A percentile compares a stretch with the other conserved stretches of the same genome.
Evolutionary conservation across 2,329 filamentous ascomycete species (phyloP).

Genomic region (Penicillium sp.): DNA sequence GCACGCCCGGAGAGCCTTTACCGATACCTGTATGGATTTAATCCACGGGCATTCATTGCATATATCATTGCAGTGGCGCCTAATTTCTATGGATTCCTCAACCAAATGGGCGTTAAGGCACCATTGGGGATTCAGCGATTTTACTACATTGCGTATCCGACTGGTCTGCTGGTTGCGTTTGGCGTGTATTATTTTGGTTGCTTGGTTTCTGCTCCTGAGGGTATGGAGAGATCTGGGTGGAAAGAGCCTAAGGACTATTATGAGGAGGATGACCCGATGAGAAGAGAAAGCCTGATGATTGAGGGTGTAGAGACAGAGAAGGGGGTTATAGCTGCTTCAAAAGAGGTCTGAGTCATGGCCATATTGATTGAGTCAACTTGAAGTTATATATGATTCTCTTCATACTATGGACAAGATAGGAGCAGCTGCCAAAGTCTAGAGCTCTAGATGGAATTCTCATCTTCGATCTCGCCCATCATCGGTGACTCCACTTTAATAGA

Average conservation of each 20-base stretch:
- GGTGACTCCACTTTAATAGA: no score
- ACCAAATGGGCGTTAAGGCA: conserved; percentile 40
- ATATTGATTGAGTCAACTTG: not conserved
- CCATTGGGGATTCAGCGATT: conserved; percentile 41
- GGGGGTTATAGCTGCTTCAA: not conserved
- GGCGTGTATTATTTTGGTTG: conserved; percentile 15
- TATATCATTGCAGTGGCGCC: conserved; percentile 29
- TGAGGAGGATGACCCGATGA: conserved; percentile 17
- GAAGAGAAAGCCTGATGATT: not conserved
- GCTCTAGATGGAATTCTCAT: no score
- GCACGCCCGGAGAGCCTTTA: conserved; percentile 30
- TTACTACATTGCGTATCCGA: conserved; percentile 59
- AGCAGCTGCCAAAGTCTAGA: no score
- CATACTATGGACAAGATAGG: no score
- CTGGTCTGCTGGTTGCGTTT: conserved; percentile 44
- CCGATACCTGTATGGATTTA: conserved; percentile 37
- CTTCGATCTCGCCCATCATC: no score
- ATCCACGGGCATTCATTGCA: conserved; percentile 33
- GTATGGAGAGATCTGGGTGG: conserved; percentile 26
- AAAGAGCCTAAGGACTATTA: conserved; percentile 40
- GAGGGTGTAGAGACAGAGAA: not conserved
- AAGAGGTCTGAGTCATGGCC: not conserved
- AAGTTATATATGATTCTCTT: no score
- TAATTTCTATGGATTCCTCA: conserved; percentile 45
- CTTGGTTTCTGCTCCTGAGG: conserved; percentile 2